These are phyloP conservation scores for Dryadomyces quercivorus DNA, from an alignment of 2,329 filamentous ascomycete genomes.

Conservation along the genomic window DNA sequence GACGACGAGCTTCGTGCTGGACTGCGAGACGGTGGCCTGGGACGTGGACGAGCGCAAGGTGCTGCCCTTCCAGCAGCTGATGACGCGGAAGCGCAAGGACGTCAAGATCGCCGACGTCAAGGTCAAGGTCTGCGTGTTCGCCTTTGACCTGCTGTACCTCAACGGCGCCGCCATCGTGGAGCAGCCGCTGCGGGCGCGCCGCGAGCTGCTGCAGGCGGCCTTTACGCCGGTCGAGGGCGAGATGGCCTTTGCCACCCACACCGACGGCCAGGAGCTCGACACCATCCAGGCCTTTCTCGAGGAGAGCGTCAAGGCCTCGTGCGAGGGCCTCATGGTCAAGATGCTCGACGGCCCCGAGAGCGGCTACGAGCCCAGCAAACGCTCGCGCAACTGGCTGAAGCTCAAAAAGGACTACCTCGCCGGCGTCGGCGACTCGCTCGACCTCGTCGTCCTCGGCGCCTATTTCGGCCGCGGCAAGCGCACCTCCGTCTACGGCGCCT, in stretches of 20 bases:
- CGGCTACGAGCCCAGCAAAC: constrained; percentile 90
- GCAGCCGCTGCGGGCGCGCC: constrained; percentile 72
- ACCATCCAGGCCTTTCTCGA: constrained; percentile 89
- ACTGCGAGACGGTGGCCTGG: constrained; percentile 97
- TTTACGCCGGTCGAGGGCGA: constrained; percentile 78
- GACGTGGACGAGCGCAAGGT: constrained; percentile 92
- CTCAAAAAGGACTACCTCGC: constrained; percentile 97
- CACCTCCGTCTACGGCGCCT: constrained; percentile 89
- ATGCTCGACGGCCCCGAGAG: constrained; percentile 92
- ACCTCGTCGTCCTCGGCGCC: constrained; percentile 88
- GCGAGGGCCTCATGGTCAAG: constrained; percentile 98
- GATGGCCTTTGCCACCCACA: constrained; percentile 78
- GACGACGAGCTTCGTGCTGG: constrained; percentile 92
- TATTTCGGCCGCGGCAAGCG: constrained; percentile 94
- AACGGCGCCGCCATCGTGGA: constrained; percentile 86
- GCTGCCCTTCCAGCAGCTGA: constrained; percentile 90
- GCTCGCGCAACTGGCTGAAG: constrained; percentile 97
- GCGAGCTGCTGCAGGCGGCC: constrained; percentile 59
- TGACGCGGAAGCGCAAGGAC: constrained; percentile 96
- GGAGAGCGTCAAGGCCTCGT: constrained; percentile 89
- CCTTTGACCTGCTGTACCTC: constrained; percentile 86
- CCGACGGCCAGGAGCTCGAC: constrained; percentile 79
- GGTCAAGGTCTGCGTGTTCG: constrained; percentile 93
- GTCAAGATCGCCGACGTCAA: constrained; percentile 93
- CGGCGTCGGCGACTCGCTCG: constrained; percentile 87